Evolutionary conservation across 345 rosid species (phyloP), one percentile per base, ranked within the genome.

Genomic region (Brassica carinata): DNA sequence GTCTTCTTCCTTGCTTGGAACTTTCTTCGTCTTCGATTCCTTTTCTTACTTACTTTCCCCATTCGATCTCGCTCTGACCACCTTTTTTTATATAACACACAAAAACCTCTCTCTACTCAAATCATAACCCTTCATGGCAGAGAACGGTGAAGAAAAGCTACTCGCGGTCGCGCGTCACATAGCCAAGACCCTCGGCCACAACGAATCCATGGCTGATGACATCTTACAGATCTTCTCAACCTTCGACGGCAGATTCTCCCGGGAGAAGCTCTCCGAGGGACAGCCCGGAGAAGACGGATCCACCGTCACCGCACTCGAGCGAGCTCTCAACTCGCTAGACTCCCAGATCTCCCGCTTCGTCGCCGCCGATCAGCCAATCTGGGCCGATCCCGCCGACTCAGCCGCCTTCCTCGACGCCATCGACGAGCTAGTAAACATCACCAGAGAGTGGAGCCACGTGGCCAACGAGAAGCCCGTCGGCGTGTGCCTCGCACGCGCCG

Each of bases 101-200:
- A 53, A 53, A 43, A 11, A n/a, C 5, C 15, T 43, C 58, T 77
- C 40, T 61, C 8, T 6, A 68, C 76, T 77, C 30, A 48, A 27
- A 61, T 78, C 31, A 43, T 8, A 10, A 10, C 38, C 36, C 57
- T 13, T 15, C 26, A 83, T 85, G 88, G 88, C 87, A 8, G 89
- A 88, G 75, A 88, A 86, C 87, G 98, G 99, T 64, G 99, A 95
- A 83, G 99, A 95, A 85, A 95, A 91, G 85, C 71, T 95, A 72
- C 84, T 91, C 0, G 97, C 99, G 14, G 82, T 90, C 64, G 99
- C 99, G 2, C 91, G 98, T 29, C 98, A 95, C 87, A 95, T 95
- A 59, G 99, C 99, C 45, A 88, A 89, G 73, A 91, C 91, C 8
- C 91, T 95, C 1, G 99, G 99, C 83, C 90, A 87, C 59, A 89